Evolutionary conservation across 495 filamentous ascomycete genomes (phyloP), one percentile per base, ranked within the genome.

Genomic region (Lasiosphaeria ovina): DNA sequence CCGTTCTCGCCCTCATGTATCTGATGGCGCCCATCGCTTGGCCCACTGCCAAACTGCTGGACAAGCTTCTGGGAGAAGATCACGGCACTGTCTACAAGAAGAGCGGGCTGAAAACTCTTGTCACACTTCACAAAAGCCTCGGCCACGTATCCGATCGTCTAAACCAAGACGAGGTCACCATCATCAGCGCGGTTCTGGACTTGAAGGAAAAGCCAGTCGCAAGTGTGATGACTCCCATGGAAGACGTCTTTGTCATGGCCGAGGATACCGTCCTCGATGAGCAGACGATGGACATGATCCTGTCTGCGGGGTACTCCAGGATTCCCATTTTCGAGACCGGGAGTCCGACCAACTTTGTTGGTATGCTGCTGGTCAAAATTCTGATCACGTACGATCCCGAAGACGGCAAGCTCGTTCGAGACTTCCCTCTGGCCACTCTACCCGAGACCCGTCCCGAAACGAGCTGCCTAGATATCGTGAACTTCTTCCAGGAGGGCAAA

Each of bases 401-500:
- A 72, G 94, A 98, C 67, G 83, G 81, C 64, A 90, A 86, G 65
- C 81, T 81, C 4, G 94, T 98, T 17, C 81, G 86, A 38, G 92
- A 97, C 54, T 98, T 98, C 73, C 85, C 92, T 3, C 76, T 98
- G 57, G 94, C 95, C 35, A 97, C 94, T 0, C 80, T 98, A 0
- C 95, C 95, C 3, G 94, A 98, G 73, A 98, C 94, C 3, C 84
- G 90, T 8, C 90, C 95, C 1, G 91, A 97, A 65, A 98, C 94
- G 0, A 96, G 92, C 72, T 98, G 94, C 71, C 77, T 98, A 47
- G 94, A 98, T 70, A 98, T 98, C 63, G 88, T 98, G 72, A 98
- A 98, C 76, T 98, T 96, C 76, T 98, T 98, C 77, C 94, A 98
- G 71, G 93, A 98, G 76, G 94, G 94, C 55, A 98, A 98, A 72